Percentiles rank a stretch among this genome's conserved stretches.
Conservation (phyloP, 2,329 filamentous ascomycete species). For the Didymella sp. region DNA sequence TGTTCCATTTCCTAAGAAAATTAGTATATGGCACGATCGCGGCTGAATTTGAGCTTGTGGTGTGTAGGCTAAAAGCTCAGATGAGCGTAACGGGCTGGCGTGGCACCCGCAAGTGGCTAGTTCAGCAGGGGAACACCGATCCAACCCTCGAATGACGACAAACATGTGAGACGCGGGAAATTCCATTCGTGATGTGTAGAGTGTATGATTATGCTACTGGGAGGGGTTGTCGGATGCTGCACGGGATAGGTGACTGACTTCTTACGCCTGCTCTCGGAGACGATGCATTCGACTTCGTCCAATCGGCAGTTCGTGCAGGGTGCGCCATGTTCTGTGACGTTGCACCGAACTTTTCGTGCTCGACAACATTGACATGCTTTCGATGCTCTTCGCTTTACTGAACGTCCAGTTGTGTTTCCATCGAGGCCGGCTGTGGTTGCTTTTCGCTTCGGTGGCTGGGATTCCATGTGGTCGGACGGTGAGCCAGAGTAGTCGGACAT, state of each 20-base stretch:
- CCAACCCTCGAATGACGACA: conserved; percentile 36
- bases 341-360: conserved; percentile 88
- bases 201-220: conserved; percentile 11
- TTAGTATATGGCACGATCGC: conserved; percentile 30
- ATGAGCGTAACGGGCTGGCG: conserved; percentile 27
- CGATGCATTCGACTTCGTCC: conserved; percentile 76
- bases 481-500: conserved; percentile 51
- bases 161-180: conserved; percentile 11
- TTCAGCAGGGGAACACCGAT: conserved; percentile 22
- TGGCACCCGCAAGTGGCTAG: conserved; percentile 30
- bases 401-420: conserved; percentile 56
- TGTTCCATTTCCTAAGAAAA: conserved; percentile 51
- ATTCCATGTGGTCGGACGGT: conserved; percentile 42
- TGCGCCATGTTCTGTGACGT: conserved; percentile 84
- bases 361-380: conserved; percentile 90
- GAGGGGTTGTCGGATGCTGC: conserved; percentile 34
- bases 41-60: conserved; percentile 17
- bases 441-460: conserved; percentile 62
- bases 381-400: conserved; percentile 84
- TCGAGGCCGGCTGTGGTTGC: conserved; percentile 63
- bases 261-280: conserved; percentile 78
- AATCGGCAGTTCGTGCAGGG: conserved; percentile 88
- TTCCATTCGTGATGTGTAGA: neutral
- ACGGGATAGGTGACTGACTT: conserved; percentile 66
- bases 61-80: conserved; percentile 9